phyloP scores from a whole-genome alignment of 139 green algal genomes.

The Zygnema cylindricum region DNA sequence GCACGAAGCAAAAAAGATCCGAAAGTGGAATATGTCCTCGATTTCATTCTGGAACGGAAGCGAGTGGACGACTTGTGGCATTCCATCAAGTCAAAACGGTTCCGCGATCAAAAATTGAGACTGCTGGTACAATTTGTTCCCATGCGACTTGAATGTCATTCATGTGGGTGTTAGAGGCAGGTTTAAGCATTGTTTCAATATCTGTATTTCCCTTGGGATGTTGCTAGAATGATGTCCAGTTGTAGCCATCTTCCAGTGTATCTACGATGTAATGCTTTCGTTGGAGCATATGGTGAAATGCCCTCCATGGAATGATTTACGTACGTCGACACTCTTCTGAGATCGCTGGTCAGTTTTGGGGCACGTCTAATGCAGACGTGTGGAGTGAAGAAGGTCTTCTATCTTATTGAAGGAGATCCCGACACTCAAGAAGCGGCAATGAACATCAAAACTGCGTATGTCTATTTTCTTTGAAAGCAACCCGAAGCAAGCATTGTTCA shows the following conservation, averaged over 20 bases:
- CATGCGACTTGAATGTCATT: neutral
- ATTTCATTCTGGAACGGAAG: conserved; percentile 84
- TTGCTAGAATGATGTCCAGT: conserved; percentile 12
- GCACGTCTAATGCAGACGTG: conserved; percentile 15
- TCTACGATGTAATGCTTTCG: neutral
- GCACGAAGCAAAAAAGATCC: conserved; percentile 58
- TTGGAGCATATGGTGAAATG: neutral
- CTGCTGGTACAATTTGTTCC: neutral
- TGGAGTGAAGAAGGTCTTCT: conserved; percentile 71
- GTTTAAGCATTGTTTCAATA: neutral
- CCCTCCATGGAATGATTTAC: neutral
- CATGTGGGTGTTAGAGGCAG: neutral
- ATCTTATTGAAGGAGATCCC: conserved; percentile 79
- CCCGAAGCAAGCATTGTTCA: no score
- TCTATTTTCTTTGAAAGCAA: conserved; percentile 18
- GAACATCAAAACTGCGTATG: conserved; percentile 66
- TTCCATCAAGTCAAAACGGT: conserved; percentile 69
- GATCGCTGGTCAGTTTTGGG: no score
- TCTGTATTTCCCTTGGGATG: neutral
- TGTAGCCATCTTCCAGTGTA: conserved; percentile 10
- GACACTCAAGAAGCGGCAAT: conserved; percentile 61
- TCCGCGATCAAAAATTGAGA: conserved; percentile 65
- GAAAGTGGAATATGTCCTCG: conserved; percentile 76
- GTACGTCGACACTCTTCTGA: no score
- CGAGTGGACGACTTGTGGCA: conserved; percentile 68